A percentile compares a stretch with the other conserved stretches of the same genome.
These are phyloP conservation scores for Didymella glomerata DNA, from an alignment of 2,329 filamentous ascomycete genomes.

Conservation along the genomic window DNA sequence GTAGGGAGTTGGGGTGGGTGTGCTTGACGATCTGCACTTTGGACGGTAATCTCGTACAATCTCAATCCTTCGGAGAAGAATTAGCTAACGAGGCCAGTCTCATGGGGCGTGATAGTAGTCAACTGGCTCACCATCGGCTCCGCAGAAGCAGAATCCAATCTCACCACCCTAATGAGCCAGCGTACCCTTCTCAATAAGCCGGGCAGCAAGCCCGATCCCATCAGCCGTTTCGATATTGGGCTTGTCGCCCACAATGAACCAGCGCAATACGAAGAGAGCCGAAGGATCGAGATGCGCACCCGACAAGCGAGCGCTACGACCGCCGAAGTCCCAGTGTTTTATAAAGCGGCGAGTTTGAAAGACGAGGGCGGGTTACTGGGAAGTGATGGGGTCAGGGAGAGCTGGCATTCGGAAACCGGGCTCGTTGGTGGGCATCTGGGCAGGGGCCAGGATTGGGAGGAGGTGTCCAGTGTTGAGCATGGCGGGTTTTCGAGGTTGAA, in stretches of 20 bases:
- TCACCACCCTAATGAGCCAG: conserved; percentile 26
- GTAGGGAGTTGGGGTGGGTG: conserved; percentile 50
- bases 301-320: conserved; percentile 9
- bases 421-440: not conserved
- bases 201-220: not conserved
- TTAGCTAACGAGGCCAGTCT: too few relatives aligned
- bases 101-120: conserved; percentile 39
- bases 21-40: conserved; percentile 52
- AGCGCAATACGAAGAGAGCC: not conserved
- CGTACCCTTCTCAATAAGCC: not conserved
- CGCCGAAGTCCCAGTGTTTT: conserved; percentile 11
- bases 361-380: conserved; percentile 16
- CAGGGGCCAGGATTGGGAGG: not conserved
- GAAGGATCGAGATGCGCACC: conserved; percentile 7
- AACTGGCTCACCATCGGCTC: conserved; percentile 45
- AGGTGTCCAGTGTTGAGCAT: not conserved
- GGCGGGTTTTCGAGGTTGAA: not conserved
- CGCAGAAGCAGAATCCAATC: conserved; percentile 31
- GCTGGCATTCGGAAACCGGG: conserved; percentile 5
- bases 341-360: conserved; percentile 16
- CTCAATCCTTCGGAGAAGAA: too few relatives aligned
- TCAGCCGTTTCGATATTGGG: conserved; percentile 2
- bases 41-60: conserved; percentile 45
- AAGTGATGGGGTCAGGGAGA: conserved; percentile 4
- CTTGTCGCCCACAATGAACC: not conserved